A percentile compares a stretch with the other conserved stretches of the same genome.
Evolutionary conservation across 176 grass and related monocot genomes (phyloP).

Genomic region (Aechmea fasciata): DNA sequence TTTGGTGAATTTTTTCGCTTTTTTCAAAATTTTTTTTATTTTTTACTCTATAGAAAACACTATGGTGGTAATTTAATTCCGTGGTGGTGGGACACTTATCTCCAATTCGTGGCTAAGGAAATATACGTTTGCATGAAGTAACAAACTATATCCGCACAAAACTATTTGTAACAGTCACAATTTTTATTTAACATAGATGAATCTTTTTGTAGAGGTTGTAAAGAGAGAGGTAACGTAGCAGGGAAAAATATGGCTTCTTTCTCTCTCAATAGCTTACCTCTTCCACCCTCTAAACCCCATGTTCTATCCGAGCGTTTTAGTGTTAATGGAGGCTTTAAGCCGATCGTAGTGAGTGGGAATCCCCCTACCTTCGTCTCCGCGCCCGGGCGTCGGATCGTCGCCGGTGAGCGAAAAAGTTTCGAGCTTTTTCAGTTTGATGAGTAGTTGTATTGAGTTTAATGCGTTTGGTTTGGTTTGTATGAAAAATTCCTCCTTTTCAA

Average conservation of each 20-base stretch:
- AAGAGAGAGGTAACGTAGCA: not conserved
- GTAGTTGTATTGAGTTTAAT: no score
- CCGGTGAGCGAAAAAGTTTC: conserved; percentile 29
- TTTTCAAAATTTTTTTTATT: not conserved
- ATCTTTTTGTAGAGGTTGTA: not conserved
- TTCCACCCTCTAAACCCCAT: conserved; percentile 9
- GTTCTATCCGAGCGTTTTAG: conserved; percentile 15
- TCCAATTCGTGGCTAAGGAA: not conserved
- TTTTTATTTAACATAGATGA: not conserved
- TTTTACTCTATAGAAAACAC: not conserved
- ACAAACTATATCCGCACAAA: not conserved
- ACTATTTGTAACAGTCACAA: not conserved
- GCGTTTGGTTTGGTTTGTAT: no score
- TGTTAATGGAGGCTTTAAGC: conserved; percentile 9
- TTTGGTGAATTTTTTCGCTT: no score
- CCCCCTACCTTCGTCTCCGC: conserved; percentile 73
- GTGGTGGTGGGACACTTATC: not conserved
- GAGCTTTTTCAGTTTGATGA: not conserved
- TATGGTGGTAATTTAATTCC: not conserved
- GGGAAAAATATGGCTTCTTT: conserved; percentile 33
- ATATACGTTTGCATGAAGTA: not conserved
- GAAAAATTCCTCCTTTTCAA: no score
- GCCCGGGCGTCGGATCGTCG: conserved; percentile 68
- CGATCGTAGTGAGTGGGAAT: conserved; percentile 54
- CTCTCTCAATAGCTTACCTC: conserved; percentile 25